Base-by-base conservation (phyloP, 2,329 filamentous ascomycete genomes). In the Chaetomium olivaceum region DNA sequence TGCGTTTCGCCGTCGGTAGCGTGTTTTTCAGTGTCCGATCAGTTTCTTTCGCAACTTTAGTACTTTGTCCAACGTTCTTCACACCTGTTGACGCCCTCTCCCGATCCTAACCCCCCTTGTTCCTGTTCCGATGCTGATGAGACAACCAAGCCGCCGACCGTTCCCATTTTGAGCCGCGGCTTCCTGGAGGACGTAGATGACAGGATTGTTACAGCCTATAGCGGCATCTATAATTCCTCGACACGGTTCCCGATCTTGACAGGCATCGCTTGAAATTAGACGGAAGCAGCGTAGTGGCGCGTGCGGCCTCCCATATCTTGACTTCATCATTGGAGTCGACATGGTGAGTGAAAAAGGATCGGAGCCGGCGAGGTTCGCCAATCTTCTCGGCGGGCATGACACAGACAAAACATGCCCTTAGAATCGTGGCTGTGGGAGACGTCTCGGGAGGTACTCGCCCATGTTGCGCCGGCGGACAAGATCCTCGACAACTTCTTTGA, bases 181-280 rank as follows among this genome's bases (percentile, higher is more conserved):
- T 14, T 78, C 74, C 19, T 76, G 73, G 1, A 71, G 54, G 0
- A 70, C 19, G 1, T 76, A 33, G 8, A 73, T 65, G 12, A 65
- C 61, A 0, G 81, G 82, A 64, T 84, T 84, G 71, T 83, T 84
- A 1, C 65, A 72, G 0, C 77, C 76, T 6, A 77, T 66, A 0
- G 76, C 80, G 1, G 79, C 81, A 67, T 83, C 81, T 11, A 81
- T 73, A 63, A 82, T 0, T 66, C 62, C 54, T 65, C 66, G 9
- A 48, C 56, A 1, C 12, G 14, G 1, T n/a, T 71, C 63, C 2
- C 67, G 60, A 9, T 72, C 73, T 74, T 76, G 36, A 84, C 75
- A 1, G 66, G 29, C 48, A 83, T 77, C 0, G 76, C 71, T 19
- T 77, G 75, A 71, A 82, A 82, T 64, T 76, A 80, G 0, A 70